Conservation (phyloP, 345 rosid species). For the sweet orange (Citrus sinensis) region DVS_A1.0 CM039169.1:4637501-4638000, state of each 20-base stretch:
- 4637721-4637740: neutral
- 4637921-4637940: conserved; percentile 83
- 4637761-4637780: no score
- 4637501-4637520: no score
- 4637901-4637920: conserved; percentile 57
- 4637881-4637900: conserved; percentile 46
- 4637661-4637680: no score
- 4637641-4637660: no score
- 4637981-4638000: neutral
- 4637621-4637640: no score
- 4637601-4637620: no score
- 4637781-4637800: neutral
- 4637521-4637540: no score
- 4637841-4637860: conserved; percentile 46
- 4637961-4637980: conserved; percentile 82
- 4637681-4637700: neutral
- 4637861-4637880: conserved; percentile 16
- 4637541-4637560: no score
- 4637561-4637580: no score
- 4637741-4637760: neutral
- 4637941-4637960: conserved; percentile 89
- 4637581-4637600: no score
- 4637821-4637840: neutral
- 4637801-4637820: neutral
- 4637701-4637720: neutral